phyloP scores from a whole-genome alignment of 306 rosid species.

The Dicorynia guianensis region DNA sequence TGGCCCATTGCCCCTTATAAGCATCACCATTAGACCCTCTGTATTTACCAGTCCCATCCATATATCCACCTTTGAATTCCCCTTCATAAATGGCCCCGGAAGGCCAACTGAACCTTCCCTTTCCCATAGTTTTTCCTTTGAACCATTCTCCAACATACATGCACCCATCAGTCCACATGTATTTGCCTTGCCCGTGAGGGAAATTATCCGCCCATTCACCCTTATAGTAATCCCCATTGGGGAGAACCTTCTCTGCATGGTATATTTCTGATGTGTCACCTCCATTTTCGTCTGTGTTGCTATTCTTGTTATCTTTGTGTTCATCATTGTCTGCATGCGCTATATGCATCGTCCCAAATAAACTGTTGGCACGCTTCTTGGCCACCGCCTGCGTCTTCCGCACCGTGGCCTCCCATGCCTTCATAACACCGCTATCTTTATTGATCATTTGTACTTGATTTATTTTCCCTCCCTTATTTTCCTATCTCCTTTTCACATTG shows the following conservation, averaged over 20 bases:
- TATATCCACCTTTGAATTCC: constrained; percentile 77
- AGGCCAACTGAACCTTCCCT: constrained; percentile 91
- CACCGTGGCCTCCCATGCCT: constrained; percentile 96
- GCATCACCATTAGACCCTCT: constrained; percentile 72
- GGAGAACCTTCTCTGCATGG: constrained; percentile 70
- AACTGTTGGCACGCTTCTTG: constrained; percentile 80
- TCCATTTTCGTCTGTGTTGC: constrained; percentile 41
- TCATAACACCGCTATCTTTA: constrained; percentile 72
- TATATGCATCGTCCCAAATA: constrained; percentile 62
- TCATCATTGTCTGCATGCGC: constrained; percentile 45
- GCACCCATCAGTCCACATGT: constrained; percentile 91
- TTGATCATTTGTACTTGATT: constrained; percentile 56
- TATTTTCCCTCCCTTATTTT: background rate
- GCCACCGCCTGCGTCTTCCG: constrained; percentile 83
- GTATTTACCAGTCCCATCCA: constrained; percentile 82
- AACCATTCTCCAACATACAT: constrained; percentile 87
- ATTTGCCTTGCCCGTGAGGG: constrained; percentile 87
- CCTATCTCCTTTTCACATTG: background rate
- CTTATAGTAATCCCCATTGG: constrained; percentile 87
- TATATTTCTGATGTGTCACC: constrained; percentile 45
- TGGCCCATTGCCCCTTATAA: constrained; percentile 77
- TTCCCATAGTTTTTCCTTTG: constrained; percentile 79
- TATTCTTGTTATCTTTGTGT: constrained; percentile 13
- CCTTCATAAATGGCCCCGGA: constrained; percentile 95
- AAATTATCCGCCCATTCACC: constrained; percentile 83